Conservation (phyloP, 495 filamentous ascomycete genomes). For the Penicillium turbatum region DNA sequence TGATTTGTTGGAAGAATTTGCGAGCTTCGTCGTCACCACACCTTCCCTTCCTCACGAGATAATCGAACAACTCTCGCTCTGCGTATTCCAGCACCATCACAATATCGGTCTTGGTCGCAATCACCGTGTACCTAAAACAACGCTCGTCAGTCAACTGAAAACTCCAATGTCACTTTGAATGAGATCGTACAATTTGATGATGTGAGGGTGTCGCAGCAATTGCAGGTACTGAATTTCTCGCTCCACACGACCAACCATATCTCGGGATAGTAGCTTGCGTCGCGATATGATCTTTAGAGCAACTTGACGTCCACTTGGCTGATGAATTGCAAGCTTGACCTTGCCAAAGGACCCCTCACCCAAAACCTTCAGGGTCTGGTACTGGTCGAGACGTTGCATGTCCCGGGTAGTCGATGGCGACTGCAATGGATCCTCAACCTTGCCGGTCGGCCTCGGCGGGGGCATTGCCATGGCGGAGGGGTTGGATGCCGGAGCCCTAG, state of each 20-base stretch:
- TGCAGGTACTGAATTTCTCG: conserved; percentile 98
- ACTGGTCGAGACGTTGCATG: conserved; percentile 82
- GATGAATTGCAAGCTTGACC: conserved; percentile 92
- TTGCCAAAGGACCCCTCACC: conserved; percentile 98
- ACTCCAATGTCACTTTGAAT: not conserved
- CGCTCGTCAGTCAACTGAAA: conserved; percentile 4
- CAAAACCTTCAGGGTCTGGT: conserved; percentile 82
- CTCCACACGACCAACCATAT: conserved; percentile 96
- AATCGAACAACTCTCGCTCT: conserved; percentile 94
- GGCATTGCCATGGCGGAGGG: conserved; percentile 47
- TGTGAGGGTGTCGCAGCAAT: conserved; percentile 91
- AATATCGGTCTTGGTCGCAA: conserved; percentile 88
- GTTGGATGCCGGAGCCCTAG: conserved; percentile 28
- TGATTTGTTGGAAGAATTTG: conserved; percentile 98
- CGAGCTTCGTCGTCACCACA: conserved; percentile 86
- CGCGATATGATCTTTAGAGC: conserved; percentile 95
- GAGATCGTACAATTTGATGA: conserved; percentile 88
- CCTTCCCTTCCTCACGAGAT: conserved; percentile 85
- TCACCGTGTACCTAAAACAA: conserved; percentile 77
- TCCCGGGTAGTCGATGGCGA: conserved; percentile 47
- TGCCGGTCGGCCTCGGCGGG: conserved; percentile 40
- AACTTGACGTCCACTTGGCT: conserved; percentile 86
- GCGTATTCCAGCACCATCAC: conserved; percentile 99
- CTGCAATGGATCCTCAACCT: conserved; percentile 31
- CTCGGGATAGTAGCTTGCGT: conserved; percentile 88